These are phyloP conservation scores for Colletotrichum zoysiae DNA, from an alignment of 2,329 filamentous ascomycete genomes.

Conservation along the genomic window DNA sequence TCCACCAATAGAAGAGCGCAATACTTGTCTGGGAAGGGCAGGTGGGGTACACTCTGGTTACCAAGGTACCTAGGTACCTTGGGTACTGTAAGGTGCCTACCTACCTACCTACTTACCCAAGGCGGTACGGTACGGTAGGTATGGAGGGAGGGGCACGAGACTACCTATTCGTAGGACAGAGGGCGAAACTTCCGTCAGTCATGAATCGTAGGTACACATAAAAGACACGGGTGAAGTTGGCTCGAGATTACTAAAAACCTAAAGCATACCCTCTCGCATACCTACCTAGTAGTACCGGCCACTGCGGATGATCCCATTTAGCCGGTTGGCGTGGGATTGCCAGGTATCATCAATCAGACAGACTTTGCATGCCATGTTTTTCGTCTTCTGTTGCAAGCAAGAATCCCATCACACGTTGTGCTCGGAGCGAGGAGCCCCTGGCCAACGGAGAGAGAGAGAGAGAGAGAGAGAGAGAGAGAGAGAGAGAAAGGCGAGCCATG, in stretches of 20 bases:
- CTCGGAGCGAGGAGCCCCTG: neutral
- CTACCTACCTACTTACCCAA: too few relatives aligned
- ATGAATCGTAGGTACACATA: neutral
- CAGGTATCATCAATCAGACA: too few relatives aligned
- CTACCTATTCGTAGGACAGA: too few relatives aligned
- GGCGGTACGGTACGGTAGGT: too few relatives aligned
- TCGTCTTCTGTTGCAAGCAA: neutral
- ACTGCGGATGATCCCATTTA: neutral
- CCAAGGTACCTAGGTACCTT: neutral
- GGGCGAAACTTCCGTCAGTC: neutral
- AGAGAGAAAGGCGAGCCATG: neutral
- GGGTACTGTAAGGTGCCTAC: too few relatives aligned
- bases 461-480: neutral
- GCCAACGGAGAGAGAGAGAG: neutral
- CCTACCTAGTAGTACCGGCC: too few relatives aligned
- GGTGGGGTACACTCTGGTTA: conserved; percentile 17
- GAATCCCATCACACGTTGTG: neutral
- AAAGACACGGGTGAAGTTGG: neutral
- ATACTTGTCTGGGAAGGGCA: neutral
- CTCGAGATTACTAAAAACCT: neutral
- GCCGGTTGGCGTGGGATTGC: conserved; percentile 15
- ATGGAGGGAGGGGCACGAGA: too few relatives aligned
- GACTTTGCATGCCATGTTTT: neutral
- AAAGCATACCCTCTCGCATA: conserved; percentile 9
- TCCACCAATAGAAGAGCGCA: conserved; percentile 23